Conservation (phyloP, 2,329 filamentous ascomycete genomes). For the Fusarium coffeatum region DNA sequence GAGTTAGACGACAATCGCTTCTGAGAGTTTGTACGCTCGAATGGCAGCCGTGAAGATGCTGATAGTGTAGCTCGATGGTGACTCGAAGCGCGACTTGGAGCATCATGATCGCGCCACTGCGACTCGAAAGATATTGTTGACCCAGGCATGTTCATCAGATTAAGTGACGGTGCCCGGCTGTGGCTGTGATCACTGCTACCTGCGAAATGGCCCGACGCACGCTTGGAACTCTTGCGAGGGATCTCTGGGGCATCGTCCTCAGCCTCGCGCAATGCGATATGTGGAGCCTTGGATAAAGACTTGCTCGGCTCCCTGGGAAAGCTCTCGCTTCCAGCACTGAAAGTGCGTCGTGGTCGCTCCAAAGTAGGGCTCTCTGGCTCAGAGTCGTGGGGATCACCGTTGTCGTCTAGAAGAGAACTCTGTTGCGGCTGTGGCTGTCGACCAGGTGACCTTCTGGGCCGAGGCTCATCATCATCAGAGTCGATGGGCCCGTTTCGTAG, state of each 20-base stretch:
- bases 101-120: slow-evolving; percentile 33
- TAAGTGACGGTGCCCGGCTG: slow-evolving; percentile 52
- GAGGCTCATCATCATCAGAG: slow-evolving; percentile 66
- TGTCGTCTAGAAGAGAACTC: slow-evolving; percentile 58
- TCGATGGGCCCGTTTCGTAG: slow-evolving; percentile 71
- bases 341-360: slow-evolving; percentile 44
- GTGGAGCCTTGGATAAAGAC: slow-evolving; percentile 37
- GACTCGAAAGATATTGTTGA: slow-evolving; percentile 41
- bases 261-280: slow-evolving; percentile 35
- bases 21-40: slow-evolving; percentile 67
- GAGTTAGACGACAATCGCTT: slow-evolving; percentile 64
- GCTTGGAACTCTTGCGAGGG: slow-evolving; percentile 79
- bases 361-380: slow-evolving; percentile 54
- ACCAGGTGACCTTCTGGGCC: slow-evolving; percentile 41
- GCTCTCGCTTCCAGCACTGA: slow-evolving; percentile 59
- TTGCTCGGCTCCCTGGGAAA: slow-evolving; percentile 39
- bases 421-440: slow-evolving; percentile 46
- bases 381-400: slow-evolving; percentile 59
- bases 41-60: slow-evolving; percentile 59
- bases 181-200: slow-evolving; percentile 42
- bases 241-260: slow-evolving; percentile 65
- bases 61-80: slow-evolving; percentile 42
- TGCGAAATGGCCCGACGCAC: slow-evolving; percentile 59
- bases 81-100: slow-evolving; percentile 40
- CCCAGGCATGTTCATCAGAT: slow-evolving; percentile 44